Evolutionary conservation across 495 filamentous ascomycete genomes (phyloP).

Genomic region (Tuber magnatum): DNA sequence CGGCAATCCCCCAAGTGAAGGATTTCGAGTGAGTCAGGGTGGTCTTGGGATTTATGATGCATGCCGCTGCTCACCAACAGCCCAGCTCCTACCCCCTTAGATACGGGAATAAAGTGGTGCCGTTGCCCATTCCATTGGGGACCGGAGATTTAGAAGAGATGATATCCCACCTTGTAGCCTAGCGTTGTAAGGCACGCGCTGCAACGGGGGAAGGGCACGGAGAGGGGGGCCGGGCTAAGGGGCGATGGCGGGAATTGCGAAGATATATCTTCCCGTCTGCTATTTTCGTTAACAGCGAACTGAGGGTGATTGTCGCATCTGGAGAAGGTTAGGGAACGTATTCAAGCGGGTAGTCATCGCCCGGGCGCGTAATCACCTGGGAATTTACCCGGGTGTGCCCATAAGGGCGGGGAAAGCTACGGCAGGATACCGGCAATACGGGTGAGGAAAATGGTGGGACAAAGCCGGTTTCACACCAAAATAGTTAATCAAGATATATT

Average conservation of each 20-base stretch:
- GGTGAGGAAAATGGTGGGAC: too few relatives aligned
- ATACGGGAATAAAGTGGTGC: background rate
- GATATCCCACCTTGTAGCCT: background rate
- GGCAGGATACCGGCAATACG: too few relatives aligned
- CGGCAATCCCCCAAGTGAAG: background rate
- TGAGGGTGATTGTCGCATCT: too few relatives aligned
- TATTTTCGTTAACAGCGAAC: background rate
- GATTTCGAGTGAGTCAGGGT: background rate
- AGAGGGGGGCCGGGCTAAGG: background rate
- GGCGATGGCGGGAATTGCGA: background rate
- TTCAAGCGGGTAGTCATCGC: background rate
- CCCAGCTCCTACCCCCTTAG: background rate
- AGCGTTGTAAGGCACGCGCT: background rate
- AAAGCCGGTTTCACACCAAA: too few relatives aligned
- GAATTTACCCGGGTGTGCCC: background rate
- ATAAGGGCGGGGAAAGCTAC: too few relatives aligned
- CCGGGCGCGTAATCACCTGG: background rate
- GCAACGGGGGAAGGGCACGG: background rate
- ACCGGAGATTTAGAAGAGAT: background rate
- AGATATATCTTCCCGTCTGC: background rate
- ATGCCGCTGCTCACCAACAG: background rate
- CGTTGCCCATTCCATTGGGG: background rate
- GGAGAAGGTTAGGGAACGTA: too few relatives aligned
- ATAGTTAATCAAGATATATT: too few relatives aligned
- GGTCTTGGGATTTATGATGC: background rate